Conservation (phyloP, 495 filamentous ascomycete species). For the Aspergillus saccharolyticus region DNA sequence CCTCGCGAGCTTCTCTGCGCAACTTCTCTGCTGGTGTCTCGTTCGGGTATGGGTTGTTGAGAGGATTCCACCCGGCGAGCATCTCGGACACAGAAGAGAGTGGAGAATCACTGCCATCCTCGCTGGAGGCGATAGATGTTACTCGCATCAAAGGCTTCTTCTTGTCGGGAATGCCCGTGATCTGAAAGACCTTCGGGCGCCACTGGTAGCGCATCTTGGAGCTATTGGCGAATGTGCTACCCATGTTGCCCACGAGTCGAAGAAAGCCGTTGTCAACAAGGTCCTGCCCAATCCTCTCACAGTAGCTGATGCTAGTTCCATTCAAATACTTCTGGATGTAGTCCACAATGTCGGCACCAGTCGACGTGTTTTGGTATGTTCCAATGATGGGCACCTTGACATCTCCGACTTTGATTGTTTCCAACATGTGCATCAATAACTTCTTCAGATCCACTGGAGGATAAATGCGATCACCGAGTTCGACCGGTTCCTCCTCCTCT, state of each 20-base stretch:
- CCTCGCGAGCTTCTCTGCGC: constrained; percentile 81
- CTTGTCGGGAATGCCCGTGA: constrained; percentile 82
- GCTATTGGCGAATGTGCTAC: constrained; percentile 94
- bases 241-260: constrained; percentile 86
- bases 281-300: constrained; percentile 91
- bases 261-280: constrained; percentile 82
- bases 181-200: constrained; percentile 84
- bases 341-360: constrained; percentile 87
- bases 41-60: constrained; percentile 83
- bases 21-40: constrained; percentile 85
- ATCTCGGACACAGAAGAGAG: constrained; percentile 80
- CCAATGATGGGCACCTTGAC: constrained; percentile 93
- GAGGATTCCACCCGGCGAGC: constrained; percentile 82
- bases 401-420: constrained; percentile 80
- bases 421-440: constrained; percentile 79
- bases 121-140: constrained; percentile 56
- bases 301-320: constrained; percentile 75
- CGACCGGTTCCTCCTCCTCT: constrained; percentile 72
- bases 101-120: constrained; percentile 63
- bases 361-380: constrained; percentile 86
- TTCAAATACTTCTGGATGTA: constrained; percentile 88
- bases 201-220: constrained; percentile 97
- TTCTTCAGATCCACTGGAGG: constrained; percentile 81
- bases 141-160: constrained; percentile 66
- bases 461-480: constrained; percentile 86